Conservation (phyloP, 768 basidiomycete species). For the Candolleomyces aberdarensis region DNA sequence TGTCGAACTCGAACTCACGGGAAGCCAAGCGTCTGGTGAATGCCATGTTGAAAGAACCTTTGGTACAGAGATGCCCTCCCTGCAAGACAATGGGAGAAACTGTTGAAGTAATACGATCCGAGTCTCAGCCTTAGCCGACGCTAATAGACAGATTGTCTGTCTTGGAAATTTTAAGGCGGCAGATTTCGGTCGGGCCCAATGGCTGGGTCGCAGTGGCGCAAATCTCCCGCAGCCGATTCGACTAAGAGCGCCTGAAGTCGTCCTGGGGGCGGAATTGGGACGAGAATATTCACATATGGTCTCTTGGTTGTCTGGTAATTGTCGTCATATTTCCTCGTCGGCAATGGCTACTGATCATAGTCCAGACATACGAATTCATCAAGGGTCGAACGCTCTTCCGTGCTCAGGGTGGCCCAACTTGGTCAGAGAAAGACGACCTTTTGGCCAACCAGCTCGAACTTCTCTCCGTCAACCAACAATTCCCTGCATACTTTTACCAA, state of each 20-base stretch:
- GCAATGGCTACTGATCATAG: too few relatives aligned
- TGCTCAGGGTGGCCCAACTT: not conserved
- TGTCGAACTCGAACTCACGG: not conserved
- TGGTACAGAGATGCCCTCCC: slow-evolving; percentile 5
- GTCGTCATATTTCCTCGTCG: too few relatives aligned
- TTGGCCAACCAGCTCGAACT: slow-evolving; percentile 5
- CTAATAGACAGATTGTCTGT: not conserved
- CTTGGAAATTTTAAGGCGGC: slow-evolving; percentile 8
- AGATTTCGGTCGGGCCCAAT: slow-evolving; percentile 8
- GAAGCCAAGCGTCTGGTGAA: slow-evolving; percentile 2
- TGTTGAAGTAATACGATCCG: slow-evolving; percentile 3
- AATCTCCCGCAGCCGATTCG: slow-evolving; percentile 5
- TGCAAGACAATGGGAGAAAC: slow-evolving; percentile 7
- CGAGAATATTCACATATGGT: slow-evolving; percentile 25
- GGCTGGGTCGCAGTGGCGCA: slow-evolving; percentile 5
- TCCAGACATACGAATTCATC: slow-evolving; percentile 16
- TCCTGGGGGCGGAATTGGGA: slow-evolving; percentile 21
- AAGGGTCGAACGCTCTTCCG: slow-evolving; percentile 8
- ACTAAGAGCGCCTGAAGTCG: slow-evolving; percentile 20
- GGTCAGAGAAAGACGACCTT: not conserved
- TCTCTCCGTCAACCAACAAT: slow-evolving; percentile 2
- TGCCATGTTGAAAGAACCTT: not conserved
- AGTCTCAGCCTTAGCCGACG: slow-evolving; percentile 6
- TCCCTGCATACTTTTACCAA: not conserved
- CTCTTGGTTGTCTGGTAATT: slow-evolving; percentile 22